Conservation (phyloP, 306 rosid species). For the Vigna mungo region DNA sequence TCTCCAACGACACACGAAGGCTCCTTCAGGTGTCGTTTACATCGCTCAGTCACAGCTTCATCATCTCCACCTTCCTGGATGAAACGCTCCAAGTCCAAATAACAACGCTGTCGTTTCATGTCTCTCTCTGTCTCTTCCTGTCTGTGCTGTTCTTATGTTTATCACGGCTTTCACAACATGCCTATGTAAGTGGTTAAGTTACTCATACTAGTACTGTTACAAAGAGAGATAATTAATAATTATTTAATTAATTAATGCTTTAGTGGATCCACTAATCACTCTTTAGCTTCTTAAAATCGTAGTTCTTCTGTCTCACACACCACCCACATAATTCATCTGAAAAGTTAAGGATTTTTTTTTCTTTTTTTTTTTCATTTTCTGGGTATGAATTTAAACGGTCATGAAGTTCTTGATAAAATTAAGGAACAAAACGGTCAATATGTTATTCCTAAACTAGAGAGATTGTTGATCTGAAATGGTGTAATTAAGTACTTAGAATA, state of each 20-base stretch:
- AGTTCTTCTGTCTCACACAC: not conserved
- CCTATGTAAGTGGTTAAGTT: not conserved
- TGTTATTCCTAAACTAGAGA: too few species aligned
- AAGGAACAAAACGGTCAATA: too few species aligned
- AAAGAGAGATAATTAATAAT: not conserved
- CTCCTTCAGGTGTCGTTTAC: slow-evolving; percentile 89
- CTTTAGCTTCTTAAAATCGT: not conserved
- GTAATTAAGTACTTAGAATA: too few species aligned
- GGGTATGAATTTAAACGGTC: not conserved
- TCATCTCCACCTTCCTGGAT: slow-evolving; percentile 65
- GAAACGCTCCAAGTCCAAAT: slow-evolving; percentile 68
- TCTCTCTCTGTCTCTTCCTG: slow-evolving; percentile 4
- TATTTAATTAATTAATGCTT: not conserved
- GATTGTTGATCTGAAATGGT: not conserved
- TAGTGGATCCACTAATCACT: not conserved
- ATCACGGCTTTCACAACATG: not conserved
- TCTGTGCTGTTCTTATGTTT: not conserved
- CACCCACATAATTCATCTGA: not conserved
- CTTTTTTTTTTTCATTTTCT: not conserved
- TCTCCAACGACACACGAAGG: slow-evolving; percentile 95
- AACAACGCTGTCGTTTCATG: not conserved
- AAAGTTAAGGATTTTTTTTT: not conserved
- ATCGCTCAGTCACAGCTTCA: slow-evolving; percentile 58
- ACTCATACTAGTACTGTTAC: not conserved
- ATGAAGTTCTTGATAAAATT: too few species aligned